Evolutionary conservation across 306 rosid species (phyloP).

Genomic region (Citrullus mucosospermus): DNA sequence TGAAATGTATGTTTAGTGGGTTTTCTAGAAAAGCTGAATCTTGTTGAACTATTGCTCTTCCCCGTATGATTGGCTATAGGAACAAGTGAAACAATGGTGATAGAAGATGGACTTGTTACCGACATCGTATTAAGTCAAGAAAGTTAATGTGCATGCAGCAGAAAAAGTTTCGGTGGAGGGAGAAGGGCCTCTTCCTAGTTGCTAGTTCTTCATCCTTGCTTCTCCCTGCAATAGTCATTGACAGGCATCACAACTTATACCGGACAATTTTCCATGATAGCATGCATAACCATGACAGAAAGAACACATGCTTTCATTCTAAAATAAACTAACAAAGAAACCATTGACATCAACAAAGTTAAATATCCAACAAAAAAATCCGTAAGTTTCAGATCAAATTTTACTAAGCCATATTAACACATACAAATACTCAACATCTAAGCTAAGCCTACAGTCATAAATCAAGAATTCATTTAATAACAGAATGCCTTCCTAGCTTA

Average conservation of each 20-base stretch:
- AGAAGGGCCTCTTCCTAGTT: neutral
- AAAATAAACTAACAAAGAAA: neutral
- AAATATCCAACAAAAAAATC: neutral
- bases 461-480: neutral
- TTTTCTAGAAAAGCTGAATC: conserved; percentile 43
- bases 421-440: neutral
- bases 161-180: neutral
- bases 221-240: conserved; percentile 23
- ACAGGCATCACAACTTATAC: neutral
- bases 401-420: neutral
- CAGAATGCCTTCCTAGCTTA: neutral
- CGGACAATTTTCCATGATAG: neutral
- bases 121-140: conserved; percentile 32
- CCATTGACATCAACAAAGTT: neutral
- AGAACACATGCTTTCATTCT: neutral
- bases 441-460: neutral
- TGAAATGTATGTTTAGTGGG: conserved; percentile 26
- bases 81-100: conserved; percentile 52
- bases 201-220: conserved; percentile 24
- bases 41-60: conserved; percentile 36
- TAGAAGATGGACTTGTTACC: conserved; percentile 50
- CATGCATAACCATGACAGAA: neutral
- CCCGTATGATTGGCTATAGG: conserved; percentile 52
- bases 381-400: neutral
- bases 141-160: conserved; percentile 9